Percentiles rank a stretch among this genome's conserved stretches.
phyloP scores from a whole-genome alignment of 805 yeast genomes.

The Pichia deserticola region DNA sequence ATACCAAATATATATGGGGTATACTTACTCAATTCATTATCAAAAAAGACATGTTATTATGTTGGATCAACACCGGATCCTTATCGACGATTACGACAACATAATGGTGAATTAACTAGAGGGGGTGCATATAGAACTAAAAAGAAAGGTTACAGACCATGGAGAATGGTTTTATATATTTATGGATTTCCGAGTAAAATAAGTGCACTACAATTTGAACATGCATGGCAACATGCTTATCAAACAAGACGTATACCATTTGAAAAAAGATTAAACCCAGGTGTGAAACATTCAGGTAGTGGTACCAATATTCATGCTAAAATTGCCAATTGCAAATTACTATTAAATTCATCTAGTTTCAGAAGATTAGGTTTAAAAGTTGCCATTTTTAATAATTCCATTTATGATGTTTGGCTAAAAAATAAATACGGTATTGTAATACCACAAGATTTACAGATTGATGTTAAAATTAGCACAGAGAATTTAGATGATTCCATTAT shows the following conservation, averaged over 20 bases:
- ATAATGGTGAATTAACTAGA: slow-evolving; percentile 55
- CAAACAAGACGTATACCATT: slow-evolving; percentile 51
- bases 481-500: slow-evolving; percentile 5
- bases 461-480: slow-evolving; percentile 4
- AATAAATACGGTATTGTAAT: slow-evolving; percentile 26
- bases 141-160: slow-evolving; percentile 53
- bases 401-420: slow-evolving; percentile 29
- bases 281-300: slow-evolving; percentile 22
- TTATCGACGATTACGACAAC: slow-evolving; percentile 57
- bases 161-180: slow-evolving; percentile 60
- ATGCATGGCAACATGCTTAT: slow-evolving; percentile 74
- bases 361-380: slow-evolving; percentile 37
- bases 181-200: slow-evolving; percentile 66
- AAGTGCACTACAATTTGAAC: slow-evolving; percentile 73
- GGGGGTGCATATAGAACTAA: slow-evolving; percentile 73
- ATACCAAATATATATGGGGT: slow-evolving; percentile 55
- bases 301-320: slow-evolving; percentile 39
- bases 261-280: slow-evolving; percentile 32
- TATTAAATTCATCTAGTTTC: slow-evolving; percentile 40
- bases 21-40: slow-evolving; percentile 56
- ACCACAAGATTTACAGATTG: slow-evolving; percentile 18
- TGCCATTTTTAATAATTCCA: slow-evolving; percentile 33
- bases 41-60: slow-evolving; percentile 54
- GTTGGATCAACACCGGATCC: slow-evolving; percentile 85
- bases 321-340: slow-evolving; percentile 39